These are phyloP conservation scores for Alternaria postmessia DNA, from an alignment of 2,329 filamentous ascomycete species.

Conservation along the genomic window DNA sequence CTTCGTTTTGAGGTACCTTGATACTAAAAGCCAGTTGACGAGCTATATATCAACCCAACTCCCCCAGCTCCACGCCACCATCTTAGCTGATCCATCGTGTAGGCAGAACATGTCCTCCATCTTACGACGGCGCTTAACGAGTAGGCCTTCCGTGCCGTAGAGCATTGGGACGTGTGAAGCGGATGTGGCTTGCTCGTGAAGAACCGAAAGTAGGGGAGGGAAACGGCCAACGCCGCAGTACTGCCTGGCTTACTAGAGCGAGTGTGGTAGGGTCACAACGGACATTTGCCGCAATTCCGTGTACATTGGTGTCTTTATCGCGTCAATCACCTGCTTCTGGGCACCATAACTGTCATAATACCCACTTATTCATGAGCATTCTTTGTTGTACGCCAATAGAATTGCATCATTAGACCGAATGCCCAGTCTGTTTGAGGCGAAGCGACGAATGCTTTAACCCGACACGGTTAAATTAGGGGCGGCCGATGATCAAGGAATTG, in stretches of 20 bases:
- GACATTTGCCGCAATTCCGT: conserved; percentile 23
- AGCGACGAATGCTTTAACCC: conserved; percentile 20
- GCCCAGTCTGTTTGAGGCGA: conserved; percentile 15
- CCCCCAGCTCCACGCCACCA: conserved; percentile 39
- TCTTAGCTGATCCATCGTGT: conserved; percentile 34
- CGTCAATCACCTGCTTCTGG: conserved; percentile 12
- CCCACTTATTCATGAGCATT: conserved; percentile 10
- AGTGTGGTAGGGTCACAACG: conserved; percentile 17
- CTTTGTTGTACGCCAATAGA: conserved; percentile 22
- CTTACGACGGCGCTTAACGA: conserved; percentile 41
- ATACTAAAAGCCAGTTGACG: conserved; percentile 18
- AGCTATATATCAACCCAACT: conserved; percentile 45
- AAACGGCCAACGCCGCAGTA: conserved; percentile 32
- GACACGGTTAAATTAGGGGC: conserved; percentile 33
- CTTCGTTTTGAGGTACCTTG: conserved; percentile 23
- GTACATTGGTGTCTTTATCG: conserved; percentile 24
- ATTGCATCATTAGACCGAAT: conserved; percentile 11
- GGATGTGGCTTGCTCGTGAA: conserved; percentile 43
- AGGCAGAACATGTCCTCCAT: conserved; percentile 33
- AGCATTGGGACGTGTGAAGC: conserved; percentile 34
- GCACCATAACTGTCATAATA: conserved; percentile 21
- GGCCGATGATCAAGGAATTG: conserved; percentile 11
- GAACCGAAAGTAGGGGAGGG: conserved; percentile 28
- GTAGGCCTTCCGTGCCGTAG: conserved; percentile 43
- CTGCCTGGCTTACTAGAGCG: conserved; percentile 32